Evolutionary conservation across 2,329 filamentous ascomycete genomes (phyloP).

Genomic region (Penicillium sp.): DNA sequence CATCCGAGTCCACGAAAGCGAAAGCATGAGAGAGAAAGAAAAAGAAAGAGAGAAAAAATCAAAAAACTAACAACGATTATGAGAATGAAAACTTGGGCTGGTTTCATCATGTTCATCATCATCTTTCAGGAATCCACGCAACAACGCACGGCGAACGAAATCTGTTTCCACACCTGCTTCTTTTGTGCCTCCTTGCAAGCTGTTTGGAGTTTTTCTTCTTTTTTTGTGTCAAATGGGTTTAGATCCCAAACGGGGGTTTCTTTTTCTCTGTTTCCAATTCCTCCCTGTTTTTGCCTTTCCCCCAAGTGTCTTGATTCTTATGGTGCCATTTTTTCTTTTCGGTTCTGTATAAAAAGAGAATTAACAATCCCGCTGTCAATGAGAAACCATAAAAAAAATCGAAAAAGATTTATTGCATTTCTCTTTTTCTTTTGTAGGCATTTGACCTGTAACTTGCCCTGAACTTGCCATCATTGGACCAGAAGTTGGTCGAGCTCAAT

Average conservation of each 20-base stretch:
- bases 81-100: not conserved
- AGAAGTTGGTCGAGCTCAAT: too few relatives aligned
- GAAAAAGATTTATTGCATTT: conserved; percentile 12
- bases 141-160: conserved; percentile 10
- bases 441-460: too few relatives aligned
- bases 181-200: conserved; percentile 9
- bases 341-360: conserved; percentile 30
- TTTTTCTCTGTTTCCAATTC: not conserved
- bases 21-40: not conserved
- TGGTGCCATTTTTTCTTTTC: conserved; percentile 23
- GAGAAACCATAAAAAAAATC: conserved; percentile 26
- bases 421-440: not conserved
- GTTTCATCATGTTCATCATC: conserved; percentile 7
- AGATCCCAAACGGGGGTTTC: conserved; percentile 13
- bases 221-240: conserved; percentile 19
- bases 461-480: too few relatives aligned
- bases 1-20: not conserved
- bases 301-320: conserved; percentile 13
- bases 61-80: not conserved
- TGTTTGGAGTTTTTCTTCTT: conserved; percentile 26
- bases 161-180: conserved; percentile 5
- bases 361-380: conserved; percentile 22
- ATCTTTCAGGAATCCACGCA: conserved; percentile 6
- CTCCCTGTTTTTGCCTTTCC: conserved; percentile 4
- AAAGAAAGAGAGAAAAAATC: not conserved